These are phyloP conservation scores for Paralagenidium karlingii DNA, from an alignment of 352 stramenopile genomes.

Conservation along the genomic window DNA sequence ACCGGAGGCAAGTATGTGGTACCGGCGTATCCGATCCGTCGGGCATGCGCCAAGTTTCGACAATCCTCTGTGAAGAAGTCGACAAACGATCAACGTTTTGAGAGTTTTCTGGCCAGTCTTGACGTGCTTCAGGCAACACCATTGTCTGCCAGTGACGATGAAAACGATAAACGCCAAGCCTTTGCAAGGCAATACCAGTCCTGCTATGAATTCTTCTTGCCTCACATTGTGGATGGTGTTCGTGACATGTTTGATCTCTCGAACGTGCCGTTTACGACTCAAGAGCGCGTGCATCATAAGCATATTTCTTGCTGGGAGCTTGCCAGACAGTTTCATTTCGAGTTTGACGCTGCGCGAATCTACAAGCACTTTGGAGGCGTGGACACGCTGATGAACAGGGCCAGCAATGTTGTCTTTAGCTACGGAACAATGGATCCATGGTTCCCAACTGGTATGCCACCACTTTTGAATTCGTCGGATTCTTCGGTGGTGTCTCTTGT, in stretches of 20 bases:
- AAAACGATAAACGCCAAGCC: conserved; percentile 15
- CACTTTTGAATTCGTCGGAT: conserved; percentile 31
- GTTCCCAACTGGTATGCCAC: conserved; percentile 78
- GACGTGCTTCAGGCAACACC: too few species aligned
- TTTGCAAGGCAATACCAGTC: too few species aligned
- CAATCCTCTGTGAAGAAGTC: too few species aligned
- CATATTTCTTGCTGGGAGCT: too few species aligned
- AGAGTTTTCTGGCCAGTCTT: conserved; percentile 12
- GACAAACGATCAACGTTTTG: too few species aligned
- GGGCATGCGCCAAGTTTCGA: conserved; percentile 68
- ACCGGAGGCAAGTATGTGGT: conserved; percentile 55
- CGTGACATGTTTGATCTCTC: conserved; percentile 19
- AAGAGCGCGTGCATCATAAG: too few species aligned
- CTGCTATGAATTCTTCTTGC: conserved; percentile 32
- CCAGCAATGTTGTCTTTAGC: conserved; percentile 93
- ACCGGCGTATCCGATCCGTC: conserved; percentile 84
- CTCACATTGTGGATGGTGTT: conserved; percentile 22
- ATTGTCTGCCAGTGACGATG: conserved; percentile 15
- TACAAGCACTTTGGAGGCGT: conserved; percentile 61
- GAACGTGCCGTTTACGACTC: conserved; percentile 10
- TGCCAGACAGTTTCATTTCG: too few species aligned
- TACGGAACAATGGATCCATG: conserved; percentile 92
- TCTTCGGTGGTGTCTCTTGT: conserved; percentile 21
- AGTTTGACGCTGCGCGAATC: conserved; percentile 55
- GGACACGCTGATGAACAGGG: conserved; percentile 25